Base-by-base conservation (phyloP, 2,329 filamentous ascomycete genomes). In the Fusarium vanettenii region DNA sequence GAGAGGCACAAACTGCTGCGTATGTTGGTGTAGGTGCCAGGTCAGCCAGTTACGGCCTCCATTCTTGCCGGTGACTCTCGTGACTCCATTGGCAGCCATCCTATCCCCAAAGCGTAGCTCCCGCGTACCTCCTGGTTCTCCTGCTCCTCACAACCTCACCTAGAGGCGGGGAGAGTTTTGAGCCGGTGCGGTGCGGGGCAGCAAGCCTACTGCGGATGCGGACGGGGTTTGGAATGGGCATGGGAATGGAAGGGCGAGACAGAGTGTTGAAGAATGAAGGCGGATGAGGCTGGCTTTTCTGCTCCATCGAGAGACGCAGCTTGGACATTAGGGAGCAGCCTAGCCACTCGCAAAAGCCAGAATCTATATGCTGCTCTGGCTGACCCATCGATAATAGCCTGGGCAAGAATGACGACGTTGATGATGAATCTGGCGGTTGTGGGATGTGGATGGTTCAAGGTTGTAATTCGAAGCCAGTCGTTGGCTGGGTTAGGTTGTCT, bases 71-170 rank as follows among this genome's bases (percentile, higher is more conserved):
- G 71, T 69, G 60, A 31, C 64, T 39, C 43, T 41, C n/a, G 68
- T 63, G 59, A 65, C 60, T 20, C 60, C 45, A 27, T 22, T 48
- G 60, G 37, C 37, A 65, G 52, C 31, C 65, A 72, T 75, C 43
- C 72, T 73, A 72, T 70, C 62, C 72, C 72, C 14, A 75, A 74
- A 72, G 69, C 72, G 72, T 74, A 72, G 62, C 52, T 61, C 33
- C 65, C 65, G 45, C 55, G 65, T 70, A 66, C 62, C 59, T 73
- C 27, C 31, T 27, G 56, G 50, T 31, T 35, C 33, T n/a, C 37
- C 20, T 20, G 60, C 39, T 31, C 45, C 33, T 18, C 50, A 62
- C 70, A 65, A 62, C 56, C 45, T 75, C 62, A 63, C 31, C 41
- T 63, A 68, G 63, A 75, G 69, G 69, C 41, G 62, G 60, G 55